Evolutionary conservation across 345 rosid species (phyloP), one percentile per base, ranked within the genome.

Genomic region (Eutrema japonicum): DNA sequence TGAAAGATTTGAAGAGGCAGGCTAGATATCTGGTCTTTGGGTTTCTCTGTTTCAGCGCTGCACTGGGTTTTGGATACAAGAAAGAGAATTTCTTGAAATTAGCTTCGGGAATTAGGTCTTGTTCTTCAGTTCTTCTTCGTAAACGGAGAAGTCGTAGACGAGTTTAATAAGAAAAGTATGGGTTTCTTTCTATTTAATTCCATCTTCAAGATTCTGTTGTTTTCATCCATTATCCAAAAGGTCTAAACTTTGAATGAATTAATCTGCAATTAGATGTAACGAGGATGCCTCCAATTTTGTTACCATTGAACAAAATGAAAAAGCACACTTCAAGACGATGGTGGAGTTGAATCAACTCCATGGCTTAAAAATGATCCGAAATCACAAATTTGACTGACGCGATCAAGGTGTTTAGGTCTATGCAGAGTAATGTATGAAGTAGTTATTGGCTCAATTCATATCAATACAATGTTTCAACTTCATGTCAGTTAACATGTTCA

Each of bases 381-480:
- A 42, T 42, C 26, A 27, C 27, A 33, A 33, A 33, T 40, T 9
- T 42, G 47, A 42, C 14, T 42, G 52, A 7, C 26, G 52, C 26
- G 26, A 22, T 22, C 26, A 22, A 22, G 2, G 26, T 22, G 32
- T 7, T n/a, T 35, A 35, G 30, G 49, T 47, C n/a, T 32, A n/a
- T 38, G 41, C 8, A 42, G 22, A 35, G 56, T n/a, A 48, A 62
- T 26, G 67, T 13, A 80, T 52, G 38, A 77, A 67, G 63, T 57
- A 67, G 63, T 57, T 70, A 40, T 78, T 58, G 80, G 56, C 85
- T 30, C 78, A 80, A 68, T 76, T 61, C 75, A 71, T 76, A 80
- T 46, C 37, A 80, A 82, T 74, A 62, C 75, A 45, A 29, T 65
- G 66, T 27, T 53, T 55, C 29, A 66, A 70, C 35, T 51, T 52